Base-by-base conservation (phyloP, 2,329 filamentous ascomycete genomes). In the Hypoxylon rubiginosum region DNA sequence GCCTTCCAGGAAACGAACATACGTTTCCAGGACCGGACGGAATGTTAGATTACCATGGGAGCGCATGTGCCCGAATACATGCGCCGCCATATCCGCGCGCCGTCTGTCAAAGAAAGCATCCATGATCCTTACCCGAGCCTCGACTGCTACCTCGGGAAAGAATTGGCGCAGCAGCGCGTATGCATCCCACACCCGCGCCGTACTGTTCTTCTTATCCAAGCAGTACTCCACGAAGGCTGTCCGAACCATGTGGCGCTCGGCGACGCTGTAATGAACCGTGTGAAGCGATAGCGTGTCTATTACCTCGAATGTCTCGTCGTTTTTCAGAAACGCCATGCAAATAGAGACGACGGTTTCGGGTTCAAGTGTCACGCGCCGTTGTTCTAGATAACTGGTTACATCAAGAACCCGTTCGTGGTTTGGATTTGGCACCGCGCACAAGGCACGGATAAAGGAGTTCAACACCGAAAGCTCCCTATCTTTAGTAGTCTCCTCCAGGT, bases 21-120 rank as follows among this genome's bases (percentile, higher is more conserved):
- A 99, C 4, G 91, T 92, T 48, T 92, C 89, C 9, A 87, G 79
- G 2, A 84, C 90, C 0, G 96, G 93, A 0, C 91, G 88, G 21
- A 88, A 86, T 1, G 82, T 80, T 2, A 81, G 81, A 62, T 90
- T 87, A 24, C 86, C 84, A 69, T 94, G 90, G 54, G 91, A 86
- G n/a, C 94, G 91, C 94, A 98, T 98, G 77, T 97, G 93, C 13
- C 92, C 92, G 79, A 99, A 97, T 34, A 97, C 89, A 67, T 94
- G 86, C 50, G 89, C 89, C 2, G 92, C 94, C 86, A 97, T 94
- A 74, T 98, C 94, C 11, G 92, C 85, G 10, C 94, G 89, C 28
- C 87, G 85, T 41, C 93, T 90, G 7, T 85, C 81, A 75, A 97
- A 97, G 80, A 98, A 97, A 21, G 86, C 84, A 21, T 90, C 85